phyloP scores from a whole-genome alignment of 768 basidiomycete species.

The Psilocybe cyanescens region DNA sequence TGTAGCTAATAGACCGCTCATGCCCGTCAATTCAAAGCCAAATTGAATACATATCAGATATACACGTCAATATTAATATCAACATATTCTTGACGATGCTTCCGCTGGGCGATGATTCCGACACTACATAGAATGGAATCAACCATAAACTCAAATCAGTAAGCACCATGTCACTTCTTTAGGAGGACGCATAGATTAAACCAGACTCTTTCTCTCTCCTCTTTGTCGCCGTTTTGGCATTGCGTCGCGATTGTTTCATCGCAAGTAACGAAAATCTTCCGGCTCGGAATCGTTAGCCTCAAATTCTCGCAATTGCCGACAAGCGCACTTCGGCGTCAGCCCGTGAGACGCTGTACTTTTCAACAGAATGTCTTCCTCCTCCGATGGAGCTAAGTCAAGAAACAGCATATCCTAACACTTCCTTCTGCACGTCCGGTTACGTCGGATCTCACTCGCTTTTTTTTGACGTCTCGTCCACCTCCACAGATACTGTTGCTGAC shows the following conservation, averaged over 20 bases:
- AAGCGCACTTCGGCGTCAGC: too few relatives aligned
- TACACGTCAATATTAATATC: too few relatives aligned
- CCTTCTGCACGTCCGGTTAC: conserved; percentile 13
- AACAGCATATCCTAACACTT: not conserved
- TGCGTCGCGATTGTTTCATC: not conserved
- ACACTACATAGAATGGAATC: not conserved
- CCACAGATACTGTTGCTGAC: conserved; percentile 8
- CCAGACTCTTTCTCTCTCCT: not conserved
- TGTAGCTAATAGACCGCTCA: too few relatives aligned
- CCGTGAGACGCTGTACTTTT: not conserved
- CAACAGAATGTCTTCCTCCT: not conserved
- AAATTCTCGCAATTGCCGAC: too few relatives aligned
- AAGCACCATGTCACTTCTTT: too few relatives aligned
- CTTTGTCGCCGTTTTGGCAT: not conserved
- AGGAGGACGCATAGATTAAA: too few relatives aligned
- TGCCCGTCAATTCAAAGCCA: too few relatives aligned
- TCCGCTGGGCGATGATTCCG: not conserved
- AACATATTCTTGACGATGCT: not conserved
- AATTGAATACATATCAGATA: too few relatives aligned
- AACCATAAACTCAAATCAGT: not conserved
- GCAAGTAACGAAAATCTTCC: too few relatives aligned
- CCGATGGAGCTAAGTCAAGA: not conserved
- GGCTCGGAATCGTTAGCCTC: too few relatives aligned
- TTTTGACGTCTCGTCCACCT: conserved; percentile 6
- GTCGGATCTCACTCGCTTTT: conserved; percentile 17